Evolutionary conservation across 1,284 basidiomycete genomes (phyloP).

Genomic region (Ustilago xerochloae): DNA sequence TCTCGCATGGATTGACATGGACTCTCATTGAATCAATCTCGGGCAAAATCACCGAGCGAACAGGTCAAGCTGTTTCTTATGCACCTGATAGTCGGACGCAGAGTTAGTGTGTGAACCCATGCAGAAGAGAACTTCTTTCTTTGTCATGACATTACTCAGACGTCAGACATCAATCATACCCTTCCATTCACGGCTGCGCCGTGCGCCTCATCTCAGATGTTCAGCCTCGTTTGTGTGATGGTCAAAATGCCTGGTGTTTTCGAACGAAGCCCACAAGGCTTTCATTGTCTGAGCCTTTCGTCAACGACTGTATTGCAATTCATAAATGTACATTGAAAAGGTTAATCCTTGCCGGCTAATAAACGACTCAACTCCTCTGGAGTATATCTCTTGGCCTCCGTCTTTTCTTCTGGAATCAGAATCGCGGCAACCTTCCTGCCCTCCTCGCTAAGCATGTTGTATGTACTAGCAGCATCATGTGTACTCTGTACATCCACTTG

Average conservation of each 20-base stretch:
- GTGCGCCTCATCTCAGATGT: too few species aligned
- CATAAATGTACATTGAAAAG: too few species aligned
- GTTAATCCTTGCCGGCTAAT: slow-evolving; percentile 3
- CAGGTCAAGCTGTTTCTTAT: slow-evolving; percentile 29
- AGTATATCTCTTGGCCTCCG: slow-evolving; percentile 11
- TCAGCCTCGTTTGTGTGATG: too few species aligned
- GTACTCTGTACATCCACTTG: slow-evolving; percentile 95
- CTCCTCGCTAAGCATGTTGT: slow-evolving; percentile 91
- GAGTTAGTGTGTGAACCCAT: background rate
- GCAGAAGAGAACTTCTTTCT: background rate
- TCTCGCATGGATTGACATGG: slow-evolving; percentile 67
- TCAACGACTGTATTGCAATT: too few species aligned
- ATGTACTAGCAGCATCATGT: slow-evolving; percentile 93
- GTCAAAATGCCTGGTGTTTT: too few species aligned
- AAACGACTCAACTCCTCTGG: slow-evolving; percentile 26
- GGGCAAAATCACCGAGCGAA: slow-evolving; percentile 50
- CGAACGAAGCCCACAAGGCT: too few species aligned
- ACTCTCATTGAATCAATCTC: slow-evolving; percentile 64
- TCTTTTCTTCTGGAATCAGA: slow-evolving; percentile 74
- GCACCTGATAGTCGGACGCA: slow-evolving; percentile 17
- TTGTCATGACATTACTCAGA: too few species aligned
- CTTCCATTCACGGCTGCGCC: too few species aligned
- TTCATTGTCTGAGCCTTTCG: too few species aligned
- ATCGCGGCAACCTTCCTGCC: slow-evolving; percentile 90
- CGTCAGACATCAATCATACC: slow-evolving; percentile 1